Percentiles rank a stretch among this genome's conserved stretches.
phyloP scores from a whole-genome alignment of 2,329 filamentous ascomycete species.

The Xylaria arbuscula region DNA sequence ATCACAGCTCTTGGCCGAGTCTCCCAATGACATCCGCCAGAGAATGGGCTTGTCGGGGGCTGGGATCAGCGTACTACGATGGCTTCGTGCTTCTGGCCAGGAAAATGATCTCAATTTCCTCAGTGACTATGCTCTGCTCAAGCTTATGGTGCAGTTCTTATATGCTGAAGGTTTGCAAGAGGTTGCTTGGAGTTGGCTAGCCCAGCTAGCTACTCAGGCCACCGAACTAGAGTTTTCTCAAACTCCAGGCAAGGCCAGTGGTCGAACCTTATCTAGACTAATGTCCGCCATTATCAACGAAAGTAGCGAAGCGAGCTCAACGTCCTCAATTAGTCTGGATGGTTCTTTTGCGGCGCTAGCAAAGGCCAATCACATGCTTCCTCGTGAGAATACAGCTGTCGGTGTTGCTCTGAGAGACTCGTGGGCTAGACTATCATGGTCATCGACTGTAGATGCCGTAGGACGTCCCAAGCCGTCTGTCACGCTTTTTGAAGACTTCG shows the following conservation, averaged over 20 bases:
- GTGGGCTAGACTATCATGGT: conserved; percentile 63
- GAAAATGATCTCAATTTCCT: conserved; percentile 62
- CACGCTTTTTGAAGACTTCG: conserved; percentile 64
- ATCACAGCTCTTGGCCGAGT: conserved; percentile 54
- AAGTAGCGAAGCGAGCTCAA: conserved; percentile 44
- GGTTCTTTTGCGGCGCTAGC: conserved; percentile 61
- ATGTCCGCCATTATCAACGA: conserved; percentile 55
- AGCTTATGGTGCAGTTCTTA: conserved; percentile 60
- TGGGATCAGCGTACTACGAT: conserved; percentile 61
- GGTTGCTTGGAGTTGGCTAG: conserved; percentile 65
- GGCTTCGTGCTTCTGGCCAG: conserved; percentile 64
- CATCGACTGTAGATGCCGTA: conserved; percentile 63
- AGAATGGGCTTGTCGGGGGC: conserved; percentile 58
- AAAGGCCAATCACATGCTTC: conserved; percentile 58
- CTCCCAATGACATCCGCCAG: conserved; percentile 48
- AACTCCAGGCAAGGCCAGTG: conserved; percentile 35
- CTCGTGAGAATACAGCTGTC: conserved; percentile 50
- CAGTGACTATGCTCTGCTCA: conserved; percentile 53
- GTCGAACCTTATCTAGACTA: conserved; percentile 53
- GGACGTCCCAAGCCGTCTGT: conserved; percentile 59
- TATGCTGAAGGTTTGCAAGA: conserved; percentile 64
- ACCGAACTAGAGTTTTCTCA: conserved; percentile 39
- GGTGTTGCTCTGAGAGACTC: conserved; percentile 54
- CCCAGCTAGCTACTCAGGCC: conserved; percentile 49
- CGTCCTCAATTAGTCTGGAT: conserved; percentile 57